Conservation (phyloP, 2,329 filamentous ascomycete species). For the Plenodomus tracheiphilus region DNA sequence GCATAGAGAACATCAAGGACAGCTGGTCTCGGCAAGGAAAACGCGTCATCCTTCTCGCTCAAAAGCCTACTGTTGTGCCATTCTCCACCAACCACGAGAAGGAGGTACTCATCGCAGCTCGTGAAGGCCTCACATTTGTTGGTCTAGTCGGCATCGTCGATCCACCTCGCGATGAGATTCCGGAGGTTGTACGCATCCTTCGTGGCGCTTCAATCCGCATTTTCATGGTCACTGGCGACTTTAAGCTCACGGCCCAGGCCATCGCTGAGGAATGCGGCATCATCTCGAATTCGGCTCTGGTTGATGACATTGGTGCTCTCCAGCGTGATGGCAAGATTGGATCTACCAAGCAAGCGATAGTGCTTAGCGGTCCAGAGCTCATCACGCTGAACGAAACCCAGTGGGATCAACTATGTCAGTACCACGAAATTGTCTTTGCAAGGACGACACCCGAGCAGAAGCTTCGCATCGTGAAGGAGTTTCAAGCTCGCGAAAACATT, state of each 20-base stretch:
- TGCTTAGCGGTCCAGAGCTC: slow-evolving; percentile 54
- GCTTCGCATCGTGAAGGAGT: slow-evolving; percentile 75
- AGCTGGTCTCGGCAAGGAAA: slow-evolving; percentile 70
- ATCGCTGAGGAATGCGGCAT: slow-evolving; percentile 76
- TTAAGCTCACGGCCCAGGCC: slow-evolving; percentile 72
- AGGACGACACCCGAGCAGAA: slow-evolving; percentile 76
- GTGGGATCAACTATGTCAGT: slow-evolving; percentile 67
- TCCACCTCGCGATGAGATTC: slow-evolving; percentile 63
- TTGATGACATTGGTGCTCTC: slow-evolving; percentile 61
- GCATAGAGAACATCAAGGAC: slow-evolving; percentile 65
- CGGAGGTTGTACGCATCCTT: slow-evolving; percentile 63
- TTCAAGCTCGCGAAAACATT: slow-evolving; percentile 63
- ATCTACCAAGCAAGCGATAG: slow-evolving; percentile 30
- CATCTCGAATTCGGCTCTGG: slow-evolving; percentile 56
- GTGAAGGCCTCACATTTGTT: slow-evolving; percentile 55
- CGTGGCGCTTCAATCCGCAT: slow-evolving; percentile 73
- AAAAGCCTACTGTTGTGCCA: slow-evolving; percentile 55
- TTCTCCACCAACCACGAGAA: slow-evolving; percentile 58
- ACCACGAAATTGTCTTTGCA: slow-evolving; percentile 75
- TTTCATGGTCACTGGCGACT: slow-evolving; percentile 82
- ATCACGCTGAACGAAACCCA: slow-evolving; percentile 67
- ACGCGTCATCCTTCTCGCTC: slow-evolving; percentile 67
- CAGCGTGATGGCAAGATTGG: slow-evolving; percentile 37
- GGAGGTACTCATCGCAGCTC: slow-evolving; percentile 59
- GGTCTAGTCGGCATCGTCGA: slow-evolving; percentile 64